phyloP scores from a whole-genome alignment of 257 asterid species.

The Jacaranda copaia region DNA sequence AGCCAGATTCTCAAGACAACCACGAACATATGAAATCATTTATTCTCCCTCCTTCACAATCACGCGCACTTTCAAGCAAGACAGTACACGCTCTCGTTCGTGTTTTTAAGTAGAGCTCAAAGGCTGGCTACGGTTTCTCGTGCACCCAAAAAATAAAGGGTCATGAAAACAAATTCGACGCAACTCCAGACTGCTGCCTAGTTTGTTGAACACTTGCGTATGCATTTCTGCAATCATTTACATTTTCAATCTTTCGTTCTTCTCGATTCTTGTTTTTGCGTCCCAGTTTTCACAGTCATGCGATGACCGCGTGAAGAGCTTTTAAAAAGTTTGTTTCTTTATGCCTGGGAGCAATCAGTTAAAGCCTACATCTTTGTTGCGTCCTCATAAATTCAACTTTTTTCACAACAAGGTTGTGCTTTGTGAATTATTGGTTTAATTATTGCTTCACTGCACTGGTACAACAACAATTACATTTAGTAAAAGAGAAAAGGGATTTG shows the following conservation, averaged over 20 bases:
- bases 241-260: not conserved
- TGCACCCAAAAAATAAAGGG: slow-evolving; percentile 23
- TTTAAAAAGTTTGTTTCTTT: slow-evolving; percentile 13
- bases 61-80: not conserved
- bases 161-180: slow-evolving; percentile 14
- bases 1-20: no score
- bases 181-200: slow-evolving; percentile 12
- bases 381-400: slow-evolving; percentile 14
- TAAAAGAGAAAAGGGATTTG: slow-evolving; percentile 17
- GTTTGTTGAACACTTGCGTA: not conserved
- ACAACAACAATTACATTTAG: slow-evolving; percentile 26
- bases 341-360: slow-evolving; percentile 8
- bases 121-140: not conserved
- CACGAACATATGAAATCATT: not conserved
- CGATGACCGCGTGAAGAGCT: not conserved
- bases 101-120: not conserved
- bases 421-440: slow-evolving; percentile 32
- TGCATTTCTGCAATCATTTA: slow-evolving; percentile 20
- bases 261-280: slow-evolving; percentile 1
- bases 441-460: slow-evolving; percentile 29
- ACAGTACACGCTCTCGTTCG: not conserved
- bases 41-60: not conserved
- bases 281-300: not conserved
- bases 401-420: slow-evolving; percentile 16
- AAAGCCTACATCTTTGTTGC: slow-evolving; percentile 29